phyloP scores from a whole-genome alignment of 148 eudicot species.

The Cornus florida region DNA sequence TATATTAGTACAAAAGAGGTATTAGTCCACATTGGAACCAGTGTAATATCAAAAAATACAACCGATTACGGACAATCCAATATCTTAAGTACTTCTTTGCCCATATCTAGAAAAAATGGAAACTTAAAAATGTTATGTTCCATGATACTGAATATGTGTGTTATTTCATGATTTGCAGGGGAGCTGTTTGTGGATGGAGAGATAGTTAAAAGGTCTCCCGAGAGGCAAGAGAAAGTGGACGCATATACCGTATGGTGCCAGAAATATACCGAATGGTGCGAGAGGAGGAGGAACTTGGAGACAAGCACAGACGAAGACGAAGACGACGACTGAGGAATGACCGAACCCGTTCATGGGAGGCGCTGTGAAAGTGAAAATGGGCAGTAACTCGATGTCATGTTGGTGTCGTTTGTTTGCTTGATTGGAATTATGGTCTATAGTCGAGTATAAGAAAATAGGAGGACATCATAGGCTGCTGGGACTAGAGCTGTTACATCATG shows the following conservation, averaged over 20 bases:
- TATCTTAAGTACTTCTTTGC: neutral
- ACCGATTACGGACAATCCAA: neutral
- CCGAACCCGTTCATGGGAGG: slow-evolving; percentile 74
- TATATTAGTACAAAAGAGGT: neutral
- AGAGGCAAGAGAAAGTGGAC: slow-evolving; percentile 92
- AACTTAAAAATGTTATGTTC: neutral
- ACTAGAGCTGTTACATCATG: no score
- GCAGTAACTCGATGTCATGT: slow-evolving; percentile 30
- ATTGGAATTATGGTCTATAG: no score
- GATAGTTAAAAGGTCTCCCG: slow-evolving; percentile 91
- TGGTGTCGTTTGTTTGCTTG: no score
- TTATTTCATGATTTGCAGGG: slow-evolving; percentile 40
- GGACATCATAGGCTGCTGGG: no score
- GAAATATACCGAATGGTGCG: slow-evolving; percentile 16
- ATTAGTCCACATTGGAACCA: neutral
- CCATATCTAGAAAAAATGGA: neutral
- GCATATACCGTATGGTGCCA: slow-evolving; percentile 41
- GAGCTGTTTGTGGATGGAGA: slow-evolving; percentile 94
- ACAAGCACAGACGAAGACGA: slow-evolving; percentile 45
- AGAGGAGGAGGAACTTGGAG: slow-evolving; percentile 47
- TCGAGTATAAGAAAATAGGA: no score
- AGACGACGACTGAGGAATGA: slow-evolving; percentile 32
- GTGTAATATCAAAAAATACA: neutral
- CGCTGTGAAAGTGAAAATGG: slow-evolving; percentile 55
- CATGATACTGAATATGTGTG: neutral